These are phyloP conservation scores for Ligustrum vulgare DNA, from an alignment of 257 asterid genomes.

Conservation along the genomic window DNA sequence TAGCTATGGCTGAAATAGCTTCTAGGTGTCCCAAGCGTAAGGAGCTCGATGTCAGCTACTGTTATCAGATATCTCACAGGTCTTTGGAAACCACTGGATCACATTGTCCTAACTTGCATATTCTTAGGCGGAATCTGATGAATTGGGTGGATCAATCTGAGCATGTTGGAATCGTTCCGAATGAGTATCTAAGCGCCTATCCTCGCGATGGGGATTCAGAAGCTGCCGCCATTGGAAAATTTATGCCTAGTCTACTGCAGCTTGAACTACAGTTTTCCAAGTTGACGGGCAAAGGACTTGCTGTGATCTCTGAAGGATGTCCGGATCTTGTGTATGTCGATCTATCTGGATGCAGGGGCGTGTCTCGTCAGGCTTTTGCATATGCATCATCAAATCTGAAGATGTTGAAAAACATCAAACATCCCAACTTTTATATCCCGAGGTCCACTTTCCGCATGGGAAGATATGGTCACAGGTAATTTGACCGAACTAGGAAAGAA, in stretches of 20 bases:
- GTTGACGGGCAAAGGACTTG: slow-evolving; percentile 67
- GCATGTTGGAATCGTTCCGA: slow-evolving; percentile 54
- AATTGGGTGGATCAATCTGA: slow-evolving; percentile 76
- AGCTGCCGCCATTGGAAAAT: slow-evolving; percentile 73
- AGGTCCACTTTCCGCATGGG: slow-evolving; percentile 55
- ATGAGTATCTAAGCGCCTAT: slow-evolving; percentile 59
- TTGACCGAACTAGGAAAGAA: too few species aligned
- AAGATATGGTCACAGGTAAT: slow-evolving; percentile 78
- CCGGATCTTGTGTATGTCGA: slow-evolving; percentile 61
- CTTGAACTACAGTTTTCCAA: slow-evolving; percentile 76
- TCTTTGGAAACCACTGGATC: slow-evolving; percentile 61
- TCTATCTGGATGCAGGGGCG: slow-evolving; percentile 66
- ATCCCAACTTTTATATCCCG: slow-evolving; percentile 71
- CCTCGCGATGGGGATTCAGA: slow-evolving; percentile 88
- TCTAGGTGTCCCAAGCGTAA: slow-evolving; percentile 57
- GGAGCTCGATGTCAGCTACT: slow-evolving; percentile 82
- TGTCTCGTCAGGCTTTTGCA: slow-evolving; percentile 60
- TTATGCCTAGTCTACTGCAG: slow-evolving; percentile 60
- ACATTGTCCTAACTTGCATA: slow-evolving; percentile 43
- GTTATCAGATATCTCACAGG: slow-evolving; percentile 71
- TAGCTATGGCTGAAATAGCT: slow-evolving; percentile 54
- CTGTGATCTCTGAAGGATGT: slow-evolving; percentile 65
- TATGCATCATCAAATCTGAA: slow-evolving; percentile 49
- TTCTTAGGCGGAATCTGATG: slow-evolving; percentile 62
- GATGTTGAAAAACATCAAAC: slow-evolving; percentile 53